Conservation (phyloP, 2,329 filamentous ascomycete genomes). For the Nemania sp. region DNA sequence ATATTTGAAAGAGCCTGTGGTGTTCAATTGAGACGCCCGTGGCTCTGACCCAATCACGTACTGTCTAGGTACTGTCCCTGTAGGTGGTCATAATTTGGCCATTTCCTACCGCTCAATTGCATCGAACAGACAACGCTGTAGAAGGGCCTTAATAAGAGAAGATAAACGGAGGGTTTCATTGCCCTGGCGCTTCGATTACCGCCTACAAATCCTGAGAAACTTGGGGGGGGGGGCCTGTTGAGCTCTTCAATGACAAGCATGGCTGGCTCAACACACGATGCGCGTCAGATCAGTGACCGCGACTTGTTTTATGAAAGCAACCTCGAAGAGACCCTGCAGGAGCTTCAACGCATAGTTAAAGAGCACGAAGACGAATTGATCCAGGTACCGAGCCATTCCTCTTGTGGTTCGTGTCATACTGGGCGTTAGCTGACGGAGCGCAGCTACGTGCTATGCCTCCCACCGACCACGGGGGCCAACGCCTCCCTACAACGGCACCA, state of each 20-base stretch:
- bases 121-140: neutral
- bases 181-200: neutral
- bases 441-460: constrained; percentile 31
- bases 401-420: neutral
- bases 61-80: no score
- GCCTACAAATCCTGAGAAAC: neutral
- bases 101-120: neutral
- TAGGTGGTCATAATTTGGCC: no score
- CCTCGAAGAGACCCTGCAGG: constrained; percentile 69
- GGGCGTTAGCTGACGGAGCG: constrained; percentile 17
- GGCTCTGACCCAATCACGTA: no score
- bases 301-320: constrained; percentile 54
- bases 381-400: constrained; percentile 43
- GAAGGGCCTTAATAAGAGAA: neutral
- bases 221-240: neutral
- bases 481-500: constrained; percentile 41
- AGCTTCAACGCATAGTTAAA: constrained; percentile 63
- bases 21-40: no score
- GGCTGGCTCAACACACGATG: constrained; percentile 38
- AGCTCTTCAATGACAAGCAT: constrained; percentile 11
- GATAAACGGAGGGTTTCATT: neutral
- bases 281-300: constrained; percentile 37
- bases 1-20: no score
- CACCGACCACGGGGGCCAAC: constrained; percentile 18
- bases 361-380: constrained; percentile 58